Evolutionary conservation across 345 rosid genomes (phyloP).

Genomic region (Aquilaria yunnanensis): DNA sequence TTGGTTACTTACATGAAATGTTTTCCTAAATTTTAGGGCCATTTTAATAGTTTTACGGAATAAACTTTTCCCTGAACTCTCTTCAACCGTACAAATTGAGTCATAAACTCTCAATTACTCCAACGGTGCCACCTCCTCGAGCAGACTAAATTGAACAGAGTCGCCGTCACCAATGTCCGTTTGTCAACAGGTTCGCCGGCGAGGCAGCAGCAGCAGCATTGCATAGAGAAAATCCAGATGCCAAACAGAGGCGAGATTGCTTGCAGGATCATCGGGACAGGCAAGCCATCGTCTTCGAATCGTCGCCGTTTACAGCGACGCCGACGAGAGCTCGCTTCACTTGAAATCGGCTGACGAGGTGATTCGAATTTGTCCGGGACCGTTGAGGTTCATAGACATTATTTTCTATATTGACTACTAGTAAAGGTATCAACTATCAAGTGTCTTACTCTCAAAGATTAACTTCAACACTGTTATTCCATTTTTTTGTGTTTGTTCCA

Average conservation of each 20-base stretch:
- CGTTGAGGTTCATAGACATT: constrained; percentile 48
- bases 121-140: too few species aligned
- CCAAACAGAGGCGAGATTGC: constrained; percentile 91
- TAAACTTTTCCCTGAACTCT: too few species aligned
- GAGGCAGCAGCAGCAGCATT: constrained; percentile 14
- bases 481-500: background rate
- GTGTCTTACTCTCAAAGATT: too few species aligned
- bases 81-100: too few species aligned
- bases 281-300: constrained; percentile 69
- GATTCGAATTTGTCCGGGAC: constrained; percentile 68
- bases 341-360: constrained; percentile 91
- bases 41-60: too few species aligned
- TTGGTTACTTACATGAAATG: too few species aligned
- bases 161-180: too few species aligned
- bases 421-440: constrained; percentile 7
- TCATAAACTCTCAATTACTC: too few species aligned
- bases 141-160: too few species aligned
- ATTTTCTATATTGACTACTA: too few species aligned
- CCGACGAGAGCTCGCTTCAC: constrained; percentile 74
- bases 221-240: constrained; percentile 65
- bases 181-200: constrained; percentile 7
- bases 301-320: constrained; percentile 87
- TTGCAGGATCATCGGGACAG: constrained; percentile 75
- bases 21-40: too few species aligned
- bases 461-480: too few species aligned